These are phyloP conservation scores for Asterophora lycoperdoides DNA, from an alignment of 768 basidiomycete species.

Conservation along the genomic window DNA sequence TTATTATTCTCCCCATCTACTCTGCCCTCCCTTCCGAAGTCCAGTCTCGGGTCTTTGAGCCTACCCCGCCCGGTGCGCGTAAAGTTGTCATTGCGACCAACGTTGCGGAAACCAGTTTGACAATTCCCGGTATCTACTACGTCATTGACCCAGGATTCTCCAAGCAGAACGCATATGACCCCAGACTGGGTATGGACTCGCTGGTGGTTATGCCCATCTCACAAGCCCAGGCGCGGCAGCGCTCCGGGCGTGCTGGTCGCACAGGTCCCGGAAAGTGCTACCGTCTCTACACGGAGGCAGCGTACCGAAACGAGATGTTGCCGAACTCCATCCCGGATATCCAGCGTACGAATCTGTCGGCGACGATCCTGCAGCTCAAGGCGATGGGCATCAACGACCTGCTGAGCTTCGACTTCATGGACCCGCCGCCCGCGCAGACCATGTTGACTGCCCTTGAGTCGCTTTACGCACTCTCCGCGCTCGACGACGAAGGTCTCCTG, in stretches of 20 bases:
- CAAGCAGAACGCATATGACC: conserved; percentile 98
- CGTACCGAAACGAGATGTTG: conserved; percentile 98
- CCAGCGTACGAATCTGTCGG: conserved; percentile 88
- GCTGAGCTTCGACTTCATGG: conserved; percentile 99
- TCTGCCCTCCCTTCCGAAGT: conserved; percentile 97
- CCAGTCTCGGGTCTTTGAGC: conserved; percentile 96
- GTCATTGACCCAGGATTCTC: conserved; percentile 98
- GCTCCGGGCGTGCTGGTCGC: conserved; percentile 93
- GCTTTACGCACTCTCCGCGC: conserved; percentile 89
- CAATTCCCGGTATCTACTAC: conserved; percentile 98
- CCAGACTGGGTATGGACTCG: conserved; percentile 96
- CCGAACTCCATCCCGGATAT: conserved; percentile 98
- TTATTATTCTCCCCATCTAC: conserved; percentile 96
- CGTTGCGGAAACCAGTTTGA: conserved; percentile 97
- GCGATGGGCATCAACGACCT: conserved; percentile 99
- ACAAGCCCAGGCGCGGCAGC: conserved; percentile 95
- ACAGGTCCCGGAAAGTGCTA: conserved; percentile 99
- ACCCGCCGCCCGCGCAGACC: conserved; percentile 94
- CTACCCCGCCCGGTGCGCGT: conserved; percentile 95
- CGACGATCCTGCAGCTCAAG: conserved; percentile 92
- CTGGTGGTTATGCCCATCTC: conserved; percentile 98
- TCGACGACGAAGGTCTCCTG: conserved; percentile 94
- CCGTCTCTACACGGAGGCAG: conserved; percentile 95
- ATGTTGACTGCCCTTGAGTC: conserved; percentile 96
- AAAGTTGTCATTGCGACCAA: conserved; percentile 99